phyloP scores from a whole-genome alignment of 2,329 filamentous ascomycete genomes.

The Zymoseptoria ardabiliae region DNA sequence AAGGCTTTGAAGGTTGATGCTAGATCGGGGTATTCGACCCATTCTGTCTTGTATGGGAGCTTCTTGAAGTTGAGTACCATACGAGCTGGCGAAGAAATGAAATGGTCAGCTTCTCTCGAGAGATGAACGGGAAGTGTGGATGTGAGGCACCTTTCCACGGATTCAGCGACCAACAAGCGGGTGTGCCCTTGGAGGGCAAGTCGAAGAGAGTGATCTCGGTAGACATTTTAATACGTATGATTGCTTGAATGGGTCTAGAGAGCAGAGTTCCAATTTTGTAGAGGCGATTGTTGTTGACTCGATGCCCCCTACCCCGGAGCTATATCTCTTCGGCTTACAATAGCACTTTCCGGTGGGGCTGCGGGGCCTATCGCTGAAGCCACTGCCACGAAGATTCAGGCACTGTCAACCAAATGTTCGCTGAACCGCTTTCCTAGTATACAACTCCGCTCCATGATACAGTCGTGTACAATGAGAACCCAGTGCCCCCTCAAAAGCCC shows the following conservation, averaged over 20 bases:
- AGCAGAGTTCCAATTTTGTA: not conserved
- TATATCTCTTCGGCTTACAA: not conserved
- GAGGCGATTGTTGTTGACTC: not conserved
- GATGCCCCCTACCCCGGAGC: not conserved
- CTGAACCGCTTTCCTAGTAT: not conserved
- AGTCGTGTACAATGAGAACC: not conserved
- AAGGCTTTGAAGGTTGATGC: slow-evolving; percentile 46
- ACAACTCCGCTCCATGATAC: not conserved
- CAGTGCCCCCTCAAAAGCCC: slow-evolving; percentile 1
- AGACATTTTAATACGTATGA: slow-evolving; percentile 13
- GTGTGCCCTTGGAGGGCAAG: slow-evolving; percentile 48
- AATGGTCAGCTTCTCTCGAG: slow-evolving; percentile 5
- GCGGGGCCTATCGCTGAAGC: no score
- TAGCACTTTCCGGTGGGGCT: not conserved
- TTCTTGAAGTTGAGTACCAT: slow-evolving; percentile 61
- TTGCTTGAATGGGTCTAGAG: not conserved
- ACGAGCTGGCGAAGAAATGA: slow-evolving; percentile 44
- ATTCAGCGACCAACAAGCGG: slow-evolving; percentile 57
- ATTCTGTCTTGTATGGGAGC: slow-evolving; percentile 60
- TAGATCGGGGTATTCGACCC: slow-evolving; percentile 63
- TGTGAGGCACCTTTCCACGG: slow-evolving; percentile 59
- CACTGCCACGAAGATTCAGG: no score
- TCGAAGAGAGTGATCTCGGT: slow-evolving; percentile 53
- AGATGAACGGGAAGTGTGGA: not conserved
- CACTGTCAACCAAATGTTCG: not conserved